Conservation (phyloP, 2,329 filamentous ascomycete genomes). For the Xylaria sp. region DNA sequence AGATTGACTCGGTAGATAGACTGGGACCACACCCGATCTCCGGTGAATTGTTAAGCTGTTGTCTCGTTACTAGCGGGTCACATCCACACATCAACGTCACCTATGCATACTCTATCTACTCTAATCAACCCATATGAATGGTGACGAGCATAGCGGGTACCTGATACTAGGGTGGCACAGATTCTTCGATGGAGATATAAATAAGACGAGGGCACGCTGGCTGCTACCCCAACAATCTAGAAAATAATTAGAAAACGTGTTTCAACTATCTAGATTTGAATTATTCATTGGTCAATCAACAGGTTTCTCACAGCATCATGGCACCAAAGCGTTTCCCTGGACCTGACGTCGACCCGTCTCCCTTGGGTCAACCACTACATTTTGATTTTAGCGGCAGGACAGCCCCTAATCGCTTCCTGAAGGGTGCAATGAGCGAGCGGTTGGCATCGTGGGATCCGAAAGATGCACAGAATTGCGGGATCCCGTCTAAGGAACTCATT, state of each 20-base stretch:
- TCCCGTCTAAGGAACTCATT: slow-evolving; percentile 46
- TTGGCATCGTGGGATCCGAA: slow-evolving; percentile 66
- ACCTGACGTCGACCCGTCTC: slow-evolving; percentile 24
- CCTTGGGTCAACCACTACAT: slow-evolving; percentile 28
- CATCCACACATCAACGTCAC: neutral
- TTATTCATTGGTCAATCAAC: neutral
- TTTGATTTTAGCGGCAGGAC: slow-evolving; percentile 59
- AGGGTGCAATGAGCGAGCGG: slow-evolving; percentile 69
- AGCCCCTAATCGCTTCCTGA: slow-evolving; percentile 67
- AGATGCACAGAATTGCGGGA: slow-evolving; percentile 56
- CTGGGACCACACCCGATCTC: neutral
- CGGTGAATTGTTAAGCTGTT: neutral
- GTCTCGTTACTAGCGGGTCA: neutral
- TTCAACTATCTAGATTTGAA: neutral
- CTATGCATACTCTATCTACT: neutral
- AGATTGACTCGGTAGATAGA: neutral
- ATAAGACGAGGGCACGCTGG: neutral
- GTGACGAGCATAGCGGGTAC: neutral
- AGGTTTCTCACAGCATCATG: slow-evolving; percentile 9
- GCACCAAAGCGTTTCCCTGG: slow-evolving; percentile 13
- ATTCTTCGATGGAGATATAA: neutral
- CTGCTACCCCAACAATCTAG: neutral
- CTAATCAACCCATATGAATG: neutral
- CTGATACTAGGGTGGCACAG: neutral
- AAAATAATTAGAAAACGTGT: neutral